phyloP scores from a whole-genome alignment of 169 alveolate species.

The Perkinsus olseni region DNA sequence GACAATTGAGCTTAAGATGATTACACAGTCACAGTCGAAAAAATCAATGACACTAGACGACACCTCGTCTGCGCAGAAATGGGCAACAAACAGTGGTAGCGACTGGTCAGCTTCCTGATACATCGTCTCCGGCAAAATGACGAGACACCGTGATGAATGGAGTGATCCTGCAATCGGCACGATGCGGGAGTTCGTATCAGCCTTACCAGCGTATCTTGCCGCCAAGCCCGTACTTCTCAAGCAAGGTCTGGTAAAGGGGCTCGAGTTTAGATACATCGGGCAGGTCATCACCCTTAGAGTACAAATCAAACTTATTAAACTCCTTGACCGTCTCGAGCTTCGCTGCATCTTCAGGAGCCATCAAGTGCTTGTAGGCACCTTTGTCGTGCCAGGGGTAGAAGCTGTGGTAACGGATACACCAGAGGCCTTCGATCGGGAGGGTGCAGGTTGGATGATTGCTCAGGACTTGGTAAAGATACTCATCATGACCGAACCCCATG shows the following conservation, averaged over 20 bases:
- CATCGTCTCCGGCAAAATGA: no score
- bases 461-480: conserved; percentile 30
- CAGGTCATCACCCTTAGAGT: conserved; percentile 27
- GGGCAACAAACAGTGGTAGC: no score
- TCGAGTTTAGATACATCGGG: conserved; percentile 8
- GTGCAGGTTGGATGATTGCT: conserved; percentile 20
- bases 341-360: background rate
- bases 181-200: background rate
- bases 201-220: conserved; percentile 31
- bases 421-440: conserved; percentile 20
- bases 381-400: conserved; percentile 38
- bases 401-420: conserved; percentile 32
- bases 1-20: background rate
- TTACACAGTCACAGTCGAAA: background rate
- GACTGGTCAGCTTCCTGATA: no score
- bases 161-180: background rate
- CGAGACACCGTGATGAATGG: background rate
- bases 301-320: conserved; percentile 32
- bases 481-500: conserved; percentile 27
- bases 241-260: conserved; percentile 18
- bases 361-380: conserved; percentile 28
- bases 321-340: conserved; percentile 9
- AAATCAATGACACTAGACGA: background rate
- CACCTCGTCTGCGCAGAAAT: no score
- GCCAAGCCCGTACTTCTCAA: conserved; percentile 27